These are phyloP conservation scores for Mucor saturninus DNA, from an alignment of 371 early-diverging fungal genomes.

Conservation along the genomic window DNA sequence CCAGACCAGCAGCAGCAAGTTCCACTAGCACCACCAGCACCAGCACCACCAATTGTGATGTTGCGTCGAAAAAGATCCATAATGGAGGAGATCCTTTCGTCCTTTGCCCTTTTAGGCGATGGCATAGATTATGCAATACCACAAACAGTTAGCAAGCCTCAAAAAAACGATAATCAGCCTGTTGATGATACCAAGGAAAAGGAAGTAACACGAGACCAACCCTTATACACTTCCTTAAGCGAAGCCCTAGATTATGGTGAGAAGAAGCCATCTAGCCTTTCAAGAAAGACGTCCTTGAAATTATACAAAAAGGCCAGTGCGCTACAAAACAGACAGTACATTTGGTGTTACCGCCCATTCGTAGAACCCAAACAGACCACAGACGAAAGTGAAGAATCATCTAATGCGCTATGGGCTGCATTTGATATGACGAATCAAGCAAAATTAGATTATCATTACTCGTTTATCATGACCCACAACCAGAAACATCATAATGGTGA, in stretches of 20 bases:
- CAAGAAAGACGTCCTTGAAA: neutral
- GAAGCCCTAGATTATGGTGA: neutral
- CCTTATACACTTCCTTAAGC: neutral
- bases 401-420: conserved; percentile 12
- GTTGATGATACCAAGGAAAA: neutral
- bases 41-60: neutral
- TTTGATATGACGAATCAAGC: conserved; percentile 21
- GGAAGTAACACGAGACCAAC: neutral
- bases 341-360: conserved; percentile 19
- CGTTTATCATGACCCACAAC: neutral
- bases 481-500: neutral
- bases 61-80: conserved; percentile 18
- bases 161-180: neutral
- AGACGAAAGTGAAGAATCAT: neutral
- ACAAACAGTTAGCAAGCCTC: neutral
- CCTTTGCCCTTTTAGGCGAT: conserved; percentile 15
- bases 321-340: conserved; percentile 12
- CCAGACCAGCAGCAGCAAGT: neutral
- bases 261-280: neutral
- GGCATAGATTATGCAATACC: neutral
- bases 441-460: conserved; percentile 15
- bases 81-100: conserved; percentile 15
- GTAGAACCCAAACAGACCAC: neutral
- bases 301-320: conserved; percentile 11
- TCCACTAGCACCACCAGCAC: neutral